Percentiles rank a stretch among this genome's conserved stretches.
phyloP scores from a whole-genome alignment of 148 eudicot species.

The Diospyros lotus region DNA sequence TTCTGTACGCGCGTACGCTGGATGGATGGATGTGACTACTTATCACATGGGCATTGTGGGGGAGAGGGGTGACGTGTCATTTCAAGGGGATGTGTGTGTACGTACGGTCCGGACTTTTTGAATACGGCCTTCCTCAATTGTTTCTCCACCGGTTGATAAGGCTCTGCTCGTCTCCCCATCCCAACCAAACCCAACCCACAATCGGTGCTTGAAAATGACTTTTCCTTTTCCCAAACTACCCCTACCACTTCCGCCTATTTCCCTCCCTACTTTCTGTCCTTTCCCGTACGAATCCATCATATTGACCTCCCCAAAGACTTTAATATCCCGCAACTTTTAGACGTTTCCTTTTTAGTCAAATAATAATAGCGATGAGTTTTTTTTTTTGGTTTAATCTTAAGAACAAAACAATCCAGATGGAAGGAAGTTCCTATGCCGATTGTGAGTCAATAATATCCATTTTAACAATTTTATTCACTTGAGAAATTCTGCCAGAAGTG shows the following conservation, averaged over 20 bases:
- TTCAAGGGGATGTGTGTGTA: background rate
- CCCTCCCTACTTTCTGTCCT: conserved; percentile 56
- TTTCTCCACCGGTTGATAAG: conserved; percentile 48
- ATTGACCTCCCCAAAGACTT: conserved; percentile 14
- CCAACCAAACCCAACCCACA: too few species aligned
- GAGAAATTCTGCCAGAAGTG: background rate
- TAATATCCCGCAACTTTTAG: conserved; percentile 13
- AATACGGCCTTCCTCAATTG: conserved; percentile 60
- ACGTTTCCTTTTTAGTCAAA: too few species aligned
- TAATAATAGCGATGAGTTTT: too few species aligned
- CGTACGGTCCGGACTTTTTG: conserved; percentile 41
- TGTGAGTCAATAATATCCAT: too few species aligned
- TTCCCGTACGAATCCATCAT: conserved; percentile 48
- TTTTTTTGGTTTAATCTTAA: too few species aligned
- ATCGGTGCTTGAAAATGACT: conserved; percentile 10
- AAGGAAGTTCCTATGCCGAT: too few species aligned
- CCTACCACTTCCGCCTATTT: conserved; percentile 17
- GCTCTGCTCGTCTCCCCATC: conserved; percentile 20
- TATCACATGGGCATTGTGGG: background rate
- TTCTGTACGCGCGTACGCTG: too few species aligned
- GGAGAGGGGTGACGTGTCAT: background rate
- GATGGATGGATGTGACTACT: too few species aligned
- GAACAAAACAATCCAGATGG: too few species aligned
- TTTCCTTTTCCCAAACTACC: conserved; percentile 21
- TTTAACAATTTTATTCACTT: background rate